Evolutionary conservation across 257 asterid genomes (phyloP).

Genomic region (Solanum corneliomulleri): DNA sequence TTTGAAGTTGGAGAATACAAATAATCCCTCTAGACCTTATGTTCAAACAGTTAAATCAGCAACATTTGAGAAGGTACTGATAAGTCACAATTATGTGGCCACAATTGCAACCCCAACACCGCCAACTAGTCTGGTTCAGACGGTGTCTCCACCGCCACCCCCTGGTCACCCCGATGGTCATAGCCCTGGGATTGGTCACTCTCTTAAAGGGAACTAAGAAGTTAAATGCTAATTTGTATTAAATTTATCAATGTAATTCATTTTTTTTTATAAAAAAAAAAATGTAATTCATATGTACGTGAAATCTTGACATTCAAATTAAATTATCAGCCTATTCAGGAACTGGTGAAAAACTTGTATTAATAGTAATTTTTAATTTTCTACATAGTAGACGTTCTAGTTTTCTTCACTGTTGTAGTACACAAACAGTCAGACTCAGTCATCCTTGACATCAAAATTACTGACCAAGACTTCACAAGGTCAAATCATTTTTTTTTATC

Average conservation of each 20-base stretch:
- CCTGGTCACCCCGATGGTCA: conserved; percentile 30
- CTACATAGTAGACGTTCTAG: not conserved
- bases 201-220: not conserved
- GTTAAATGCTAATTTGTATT: not conserved
- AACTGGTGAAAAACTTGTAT: not conserved
- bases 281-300: not conserved
- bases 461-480: not conserved
- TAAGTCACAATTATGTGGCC: not conserved
- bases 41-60: not conserved
- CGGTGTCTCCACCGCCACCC: conserved; percentile 14
- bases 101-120: conserved; percentile 8
- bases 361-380: not conserved
- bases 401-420: not conserved
- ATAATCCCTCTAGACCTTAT: not conserved
- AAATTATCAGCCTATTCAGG: not conserved
- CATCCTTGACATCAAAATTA: not conserved
- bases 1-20: not conserved
- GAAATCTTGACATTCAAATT: not conserved
- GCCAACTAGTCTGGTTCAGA: not conserved
- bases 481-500: no score
- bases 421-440: not conserved
- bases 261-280: not conserved
- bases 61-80: not conserved
- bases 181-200: conserved; percentile 31
- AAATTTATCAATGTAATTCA: not conserved